Conservation (phyloP, 352 stramenopile species). For the Phytophthora nicotianae region DNA sequence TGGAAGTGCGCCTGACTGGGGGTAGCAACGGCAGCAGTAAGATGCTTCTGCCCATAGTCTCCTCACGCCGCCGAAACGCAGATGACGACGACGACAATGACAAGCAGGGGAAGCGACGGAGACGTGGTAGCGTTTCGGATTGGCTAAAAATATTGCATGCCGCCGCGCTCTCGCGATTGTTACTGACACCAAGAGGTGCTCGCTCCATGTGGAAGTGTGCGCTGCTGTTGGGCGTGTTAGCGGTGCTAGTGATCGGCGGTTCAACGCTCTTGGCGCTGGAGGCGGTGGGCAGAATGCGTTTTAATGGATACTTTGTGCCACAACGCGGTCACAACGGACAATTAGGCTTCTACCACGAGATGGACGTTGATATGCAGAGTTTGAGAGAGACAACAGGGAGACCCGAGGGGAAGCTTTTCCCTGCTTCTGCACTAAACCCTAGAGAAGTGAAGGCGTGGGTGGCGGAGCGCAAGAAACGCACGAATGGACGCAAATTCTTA, state of each 20-base stretch:
- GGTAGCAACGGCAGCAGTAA: slow-evolving; percentile 25
- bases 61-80: slow-evolving; percentile 8
- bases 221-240: slow-evolving; percentile 16
- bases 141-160: slow-evolving; percentile 16
- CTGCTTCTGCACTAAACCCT: slow-evolving; percentile 37
- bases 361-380: slow-evolving; percentile 73
- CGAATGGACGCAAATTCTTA: slow-evolving; percentile 75
- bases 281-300: slow-evolving; percentile 51
- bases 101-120: slow-evolving; percentile 25
- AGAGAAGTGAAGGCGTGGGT: slow-evolving; percentile 71
- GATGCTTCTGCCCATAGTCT: slow-evolving; percentile 32
- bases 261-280: slow-evolving; percentile 50
- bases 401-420: slow-evolving; percentile 51
- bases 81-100: slow-evolving; percentile 36
- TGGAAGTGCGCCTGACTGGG: slow-evolving; percentile 19
- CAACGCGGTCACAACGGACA: slow-evolving; percentile 47
- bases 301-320: slow-evolving; percentile 51
- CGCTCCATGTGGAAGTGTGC: slow-evolving; percentile 23
- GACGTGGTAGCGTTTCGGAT: neutral
- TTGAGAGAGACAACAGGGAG: slow-evolving; percentile 43
- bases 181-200: neutral
- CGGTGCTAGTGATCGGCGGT: slow-evolving; percentile 35
- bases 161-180: slow-evolving; percentile 11
- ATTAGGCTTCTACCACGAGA: slow-evolving; percentile 82
- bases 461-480: slow-evolving; percentile 58